These are phyloP conservation scores for Ceratocystis huliohia DNA, from an alignment of 2,329 filamentous ascomycete genomes.

Conservation along the genomic window DNA sequence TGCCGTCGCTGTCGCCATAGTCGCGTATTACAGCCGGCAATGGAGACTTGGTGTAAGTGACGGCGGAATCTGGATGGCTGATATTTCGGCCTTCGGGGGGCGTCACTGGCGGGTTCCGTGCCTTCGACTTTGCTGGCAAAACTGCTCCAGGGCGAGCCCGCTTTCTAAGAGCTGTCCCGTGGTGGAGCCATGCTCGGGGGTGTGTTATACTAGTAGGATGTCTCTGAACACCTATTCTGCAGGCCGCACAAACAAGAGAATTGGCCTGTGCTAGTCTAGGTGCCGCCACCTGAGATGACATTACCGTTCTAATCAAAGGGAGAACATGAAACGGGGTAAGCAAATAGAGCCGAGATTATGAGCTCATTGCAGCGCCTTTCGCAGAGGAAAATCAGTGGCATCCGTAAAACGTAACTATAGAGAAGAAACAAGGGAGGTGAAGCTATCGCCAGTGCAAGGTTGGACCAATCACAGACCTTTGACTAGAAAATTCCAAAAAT, in stretches of 20 bases:
- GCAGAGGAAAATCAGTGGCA: background rate
- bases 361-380: background rate
- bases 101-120: background rate
- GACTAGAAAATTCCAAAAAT: conserved; percentile 14
- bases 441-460: conserved; percentile 6
- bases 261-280: conserved; percentile 19
- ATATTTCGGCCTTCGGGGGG: conserved; percentile 9
- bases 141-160: conserved; percentile 14
- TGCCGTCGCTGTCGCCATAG: conserved; percentile 15
- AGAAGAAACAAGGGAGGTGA: conserved; percentile 11
- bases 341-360: background rate
- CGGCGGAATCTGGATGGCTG: conserved; percentile 11
- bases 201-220: background rate
- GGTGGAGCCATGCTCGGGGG: conserved; percentile 13
- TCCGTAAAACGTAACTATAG: background rate
- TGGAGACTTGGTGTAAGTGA: conserved; percentile 16
- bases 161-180: background rate
- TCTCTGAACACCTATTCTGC: background rate
- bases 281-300: conserved; percentile 20
- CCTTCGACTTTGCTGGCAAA: background rate
- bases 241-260: conserved; percentile 13
- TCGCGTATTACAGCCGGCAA: conserved; percentile 20
- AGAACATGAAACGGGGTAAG: conserved; percentile 5
- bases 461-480: conserved; percentile 12
- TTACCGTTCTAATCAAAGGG: conserved; percentile 3